Percentiles rank a stretch among this genome's conserved stretches.
These are phyloP conservation scores for Wickerhamomyces sp. DNA, from an alignment of 1,139 yeast species.

Conservation along the genomic window DNA sequence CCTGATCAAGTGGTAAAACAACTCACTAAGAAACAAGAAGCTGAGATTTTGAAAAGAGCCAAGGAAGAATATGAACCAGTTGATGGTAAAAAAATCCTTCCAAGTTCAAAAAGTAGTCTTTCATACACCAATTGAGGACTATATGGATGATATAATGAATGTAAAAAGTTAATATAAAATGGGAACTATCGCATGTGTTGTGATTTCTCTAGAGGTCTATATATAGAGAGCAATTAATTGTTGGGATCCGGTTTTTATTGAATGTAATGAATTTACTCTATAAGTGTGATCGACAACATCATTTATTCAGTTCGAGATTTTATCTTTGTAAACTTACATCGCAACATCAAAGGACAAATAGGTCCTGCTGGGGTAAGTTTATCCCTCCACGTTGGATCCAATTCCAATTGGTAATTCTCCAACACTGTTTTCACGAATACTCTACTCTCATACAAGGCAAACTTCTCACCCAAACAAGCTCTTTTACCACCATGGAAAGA, in stretches of 20 bases:
- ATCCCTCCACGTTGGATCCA: conserved; percentile 46
- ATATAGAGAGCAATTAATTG: too few species aligned
- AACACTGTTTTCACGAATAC: conserved; percentile 35
- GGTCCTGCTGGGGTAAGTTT: conserved; percentile 46
- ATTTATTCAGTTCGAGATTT: not conserved
- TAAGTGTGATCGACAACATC: too few species aligned
- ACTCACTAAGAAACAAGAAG: conserved; percentile 58
- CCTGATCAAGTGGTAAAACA: conserved; percentile 77
- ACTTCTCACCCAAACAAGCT: conserved; percentile 59
- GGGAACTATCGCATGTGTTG: too few species aligned
- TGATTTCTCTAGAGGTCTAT: too few species aligned
- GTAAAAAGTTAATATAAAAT: too few species aligned
- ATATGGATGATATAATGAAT: too few species aligned
- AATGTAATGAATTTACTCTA: too few species aligned
- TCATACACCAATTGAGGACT: conserved; percentile 56
- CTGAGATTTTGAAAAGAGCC: conserved; percentile 33
- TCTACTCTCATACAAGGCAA: conserved; percentile 45
- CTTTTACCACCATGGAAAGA: conserved; percentile 60
- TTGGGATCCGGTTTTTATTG: too few species aligned
- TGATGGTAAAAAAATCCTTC: conserved; percentile 40
- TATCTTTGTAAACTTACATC: conserved; percentile 6
- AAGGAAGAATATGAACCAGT: conserved; percentile 40
- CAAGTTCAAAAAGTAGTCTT: conserved; percentile 58
- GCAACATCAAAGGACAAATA: conserved; percentile 30
- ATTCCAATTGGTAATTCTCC: conserved; percentile 29